A percentile compares a stretch with the other conserved stretches of the same genome.
phyloP scores from a whole-genome alignment of 164 flowering plant species.

The Stephania japonica region DNA sequence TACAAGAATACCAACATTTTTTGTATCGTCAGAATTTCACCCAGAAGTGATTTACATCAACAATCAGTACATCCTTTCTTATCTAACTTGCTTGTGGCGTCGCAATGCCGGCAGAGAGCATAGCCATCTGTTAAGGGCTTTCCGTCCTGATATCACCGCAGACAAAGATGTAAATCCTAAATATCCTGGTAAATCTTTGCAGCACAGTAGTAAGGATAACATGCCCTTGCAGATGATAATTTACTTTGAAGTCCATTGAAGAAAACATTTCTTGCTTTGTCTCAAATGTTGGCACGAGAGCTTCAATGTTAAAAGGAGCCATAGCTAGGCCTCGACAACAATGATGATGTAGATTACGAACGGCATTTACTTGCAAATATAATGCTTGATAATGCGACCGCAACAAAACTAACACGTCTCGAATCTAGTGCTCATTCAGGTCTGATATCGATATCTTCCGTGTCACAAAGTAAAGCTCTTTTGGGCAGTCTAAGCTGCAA shows the following conservation, averaged over 20 bases:
- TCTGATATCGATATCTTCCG: neutral
- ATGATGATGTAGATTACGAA: neutral
- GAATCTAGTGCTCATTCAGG: neutral
- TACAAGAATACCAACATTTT: neutral
- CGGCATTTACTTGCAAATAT: neutral
- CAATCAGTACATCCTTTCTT: neutral
- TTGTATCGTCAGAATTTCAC: neutral
- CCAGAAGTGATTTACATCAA: neutral
- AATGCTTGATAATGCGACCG: neutral
- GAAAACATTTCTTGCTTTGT: neutral
- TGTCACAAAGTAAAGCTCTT: conserved; percentile 20
- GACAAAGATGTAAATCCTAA: neutral
- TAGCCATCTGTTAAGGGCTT: neutral
- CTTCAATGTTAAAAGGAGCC: neutral
- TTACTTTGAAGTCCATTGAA: neutral
- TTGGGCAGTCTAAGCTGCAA: conserved; percentile 59
- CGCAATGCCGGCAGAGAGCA: neutral
- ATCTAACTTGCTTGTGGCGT: too few relatives aligned
- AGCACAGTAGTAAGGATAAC: neutral
- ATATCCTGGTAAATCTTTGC: neutral
- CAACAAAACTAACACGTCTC: neutral
- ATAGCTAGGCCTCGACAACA: neutral
- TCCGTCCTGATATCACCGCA: neutral
- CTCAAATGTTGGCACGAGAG: neutral
- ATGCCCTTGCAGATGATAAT: neutral